phyloP scores from a whole-genome alignment of 2,329 filamentous ascomycete species.

The Graphilbum sp. region DNA sequence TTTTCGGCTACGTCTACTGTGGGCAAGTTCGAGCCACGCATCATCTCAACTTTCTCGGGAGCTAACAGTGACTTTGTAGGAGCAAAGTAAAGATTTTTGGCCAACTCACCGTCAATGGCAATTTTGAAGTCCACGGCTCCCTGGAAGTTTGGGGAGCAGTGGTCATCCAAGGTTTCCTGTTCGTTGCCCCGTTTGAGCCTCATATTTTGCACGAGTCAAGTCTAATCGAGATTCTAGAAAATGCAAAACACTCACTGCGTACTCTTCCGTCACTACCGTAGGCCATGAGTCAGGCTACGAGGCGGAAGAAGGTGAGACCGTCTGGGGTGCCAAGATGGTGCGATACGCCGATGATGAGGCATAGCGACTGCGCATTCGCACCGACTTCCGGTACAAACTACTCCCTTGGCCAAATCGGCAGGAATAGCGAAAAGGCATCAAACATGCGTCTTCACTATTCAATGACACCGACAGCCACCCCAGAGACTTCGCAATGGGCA shows the following conservation, averaged over 20 bases:
- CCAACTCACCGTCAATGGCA: conserved; percentile 26
- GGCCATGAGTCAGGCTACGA: conserved; percentile 26
- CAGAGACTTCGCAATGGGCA: no score
- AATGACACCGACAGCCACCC: no score
- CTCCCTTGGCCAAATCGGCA: no score
- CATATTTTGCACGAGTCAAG: no score
- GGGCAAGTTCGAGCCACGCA: conserved; percentile 14
- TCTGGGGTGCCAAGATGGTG: conserved; percentile 25
- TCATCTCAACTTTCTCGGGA: neutral
- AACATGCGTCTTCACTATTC: no score
- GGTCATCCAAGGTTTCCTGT: conserved; percentile 28
- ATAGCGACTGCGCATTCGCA: conserved; percentile 12
- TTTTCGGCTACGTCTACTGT: conserved; percentile 22
- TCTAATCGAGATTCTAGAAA: no score
- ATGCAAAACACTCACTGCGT: conserved; percentile 26
- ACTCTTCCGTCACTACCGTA: conserved; percentile 29
- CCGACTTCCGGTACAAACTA: no score
- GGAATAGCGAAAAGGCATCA: no score
- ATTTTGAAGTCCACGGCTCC: conserved; percentile 21
- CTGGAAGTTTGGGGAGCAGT: conserved; percentile 31
- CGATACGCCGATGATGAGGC: conserved; percentile 22
- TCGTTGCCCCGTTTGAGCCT: conserved; percentile 9
- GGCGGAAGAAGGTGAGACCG: conserved; percentile 24
- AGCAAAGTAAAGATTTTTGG: conserved; percentile 30
- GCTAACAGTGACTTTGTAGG: conserved; percentile 10